Evolutionary conservation across 192 early-diverging fungal genomes (phyloP).

Genomic region (Umbelopsis vinacea): DNA sequence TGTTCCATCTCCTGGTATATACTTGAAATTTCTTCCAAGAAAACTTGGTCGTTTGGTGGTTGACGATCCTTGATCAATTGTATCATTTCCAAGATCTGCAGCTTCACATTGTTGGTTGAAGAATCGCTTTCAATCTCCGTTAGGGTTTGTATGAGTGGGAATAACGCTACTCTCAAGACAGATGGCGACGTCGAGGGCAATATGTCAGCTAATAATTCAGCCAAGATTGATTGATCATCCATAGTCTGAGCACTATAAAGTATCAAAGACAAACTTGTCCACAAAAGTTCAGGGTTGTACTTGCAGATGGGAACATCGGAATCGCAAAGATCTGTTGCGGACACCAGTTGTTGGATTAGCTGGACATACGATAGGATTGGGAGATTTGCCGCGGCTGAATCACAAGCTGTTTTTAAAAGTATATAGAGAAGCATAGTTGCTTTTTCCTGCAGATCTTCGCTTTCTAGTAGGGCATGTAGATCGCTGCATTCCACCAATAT

Average conservation of each 20-base stretch:
- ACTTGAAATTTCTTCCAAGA: background rate
- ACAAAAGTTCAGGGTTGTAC: slow-evolving; percentile 37
- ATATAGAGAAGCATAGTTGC: slow-evolving; percentile 26
- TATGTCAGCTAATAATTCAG: slow-evolving; percentile 27
- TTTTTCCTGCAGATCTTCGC: background rate
- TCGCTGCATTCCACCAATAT: slow-evolving; percentile 22
- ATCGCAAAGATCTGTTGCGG: slow-evolving; percentile 8
- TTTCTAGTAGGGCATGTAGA: slow-evolving; percentile 7
- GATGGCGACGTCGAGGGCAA: background rate
- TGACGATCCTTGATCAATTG: background rate
- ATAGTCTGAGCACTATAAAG: slow-evolving; percentile 50
- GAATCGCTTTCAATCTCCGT: slow-evolving; percentile 34
- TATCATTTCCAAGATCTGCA: slow-evolving; percentile 9
- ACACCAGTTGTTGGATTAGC: slow-evolving; percentile 5
- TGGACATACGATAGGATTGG: slow-evolving; percentile 18
- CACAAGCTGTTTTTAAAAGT: slow-evolving; percentile 19
- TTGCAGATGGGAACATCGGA: background rate
- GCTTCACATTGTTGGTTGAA: background rate
- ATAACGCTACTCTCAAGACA: slow-evolving; percentile 41
- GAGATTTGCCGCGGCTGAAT: background rate
- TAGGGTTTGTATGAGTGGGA: slow-evolving; percentile 58
- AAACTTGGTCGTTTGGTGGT: background rate
- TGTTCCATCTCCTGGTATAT: background rate
- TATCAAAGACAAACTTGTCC: slow-evolving; percentile 48
- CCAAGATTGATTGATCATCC: slow-evolving; percentile 48